Evolutionary conservation across 1,284 basidiomycete genomes (phyloP), one percentile per base, ranked within the genome.

Genomic region (Chondrostereum purpureum): DNA sequence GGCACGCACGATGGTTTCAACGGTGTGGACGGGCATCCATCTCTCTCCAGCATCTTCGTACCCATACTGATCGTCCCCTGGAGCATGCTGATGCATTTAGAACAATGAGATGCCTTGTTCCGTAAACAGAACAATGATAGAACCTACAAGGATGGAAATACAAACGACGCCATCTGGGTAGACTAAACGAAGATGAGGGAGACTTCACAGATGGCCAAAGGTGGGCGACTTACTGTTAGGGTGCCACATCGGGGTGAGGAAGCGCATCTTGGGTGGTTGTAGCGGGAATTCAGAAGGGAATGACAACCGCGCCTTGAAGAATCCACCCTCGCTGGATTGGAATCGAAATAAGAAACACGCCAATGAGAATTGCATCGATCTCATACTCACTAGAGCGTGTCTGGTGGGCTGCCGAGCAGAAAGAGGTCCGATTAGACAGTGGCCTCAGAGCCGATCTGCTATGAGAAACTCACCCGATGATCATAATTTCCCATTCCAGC

Each of bases 161-260:
- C 95, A 99, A 44, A 98, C 90, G 36, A 77, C 78, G 18, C 93
- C 92, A 63, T 92, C 87, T 16, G 81, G 59, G 61, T 98, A 99
- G 58, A 96, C 93, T 96, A 56, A 11, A 42, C 33, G 33, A 38
- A 51, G 19, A 22, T 37, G 38, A 45, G 43, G 43, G 51, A 33
- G 34, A 36, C 46, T 52, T 40, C 43, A 43, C 17, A 23, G 19
- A 21, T 34, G n/a, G 16, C 5, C 37, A 42, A 31, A 13, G 21
- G 36, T 39, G 42, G 48, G 33, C 38, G 11, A 64, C 79, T 58
- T 53, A 95, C 94, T 91, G 66, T 97, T 99, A 11, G 96, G 95
- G 68, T 99, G 95, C 95, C 95, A 98, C 94, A 99, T 98, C 50
- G 83, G 83, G 4, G 93, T 93, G 52, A 88, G 77, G 63, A 99